These are phyloP conservation scores for Waltergamsia citrina DNA, from an alignment of 2,329 filamentous ascomycete genomes.

Conservation along the genomic window DNA sequence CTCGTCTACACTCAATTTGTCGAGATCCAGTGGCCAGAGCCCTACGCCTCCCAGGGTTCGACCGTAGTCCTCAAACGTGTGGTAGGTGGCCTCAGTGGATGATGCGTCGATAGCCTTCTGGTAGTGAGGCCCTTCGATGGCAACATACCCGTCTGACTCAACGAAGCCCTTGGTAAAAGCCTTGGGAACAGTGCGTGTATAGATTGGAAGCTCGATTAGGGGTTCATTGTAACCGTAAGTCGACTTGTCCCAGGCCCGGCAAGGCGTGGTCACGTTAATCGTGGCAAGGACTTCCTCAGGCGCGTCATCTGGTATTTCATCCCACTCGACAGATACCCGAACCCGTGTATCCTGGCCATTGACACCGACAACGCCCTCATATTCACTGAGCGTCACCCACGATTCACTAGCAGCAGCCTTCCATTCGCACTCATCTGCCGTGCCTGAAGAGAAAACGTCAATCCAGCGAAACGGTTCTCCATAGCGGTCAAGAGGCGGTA, in stretches of 20 bases:
- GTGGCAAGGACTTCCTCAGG: slow-evolving; percentile 12
- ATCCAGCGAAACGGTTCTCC: slow-evolving; percentile 47
- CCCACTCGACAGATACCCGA: slow-evolving; percentile 10
- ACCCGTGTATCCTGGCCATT: slow-evolving; percentile 14
- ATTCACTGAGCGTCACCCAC: slow-evolving; percentile 42
- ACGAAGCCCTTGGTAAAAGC: slow-evolving; percentile 50
- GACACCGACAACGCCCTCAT: slow-evolving; percentile 37
- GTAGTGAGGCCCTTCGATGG: slow-evolving; percentile 45
- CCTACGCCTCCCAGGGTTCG: slow-evolving; percentile 50
- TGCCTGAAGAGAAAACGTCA: slow-evolving; percentile 43
- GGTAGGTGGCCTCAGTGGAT: slow-evolving; percentile 31
- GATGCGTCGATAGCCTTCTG: slow-evolving; percentile 24
- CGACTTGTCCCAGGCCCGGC: slow-evolving; percentile 26
- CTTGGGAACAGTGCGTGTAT: slow-evolving; percentile 34
- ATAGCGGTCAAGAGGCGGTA: slow-evolving; percentile 49
- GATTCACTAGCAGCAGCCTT: slow-evolving; percentile 32
- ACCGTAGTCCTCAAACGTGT: slow-evolving; percentile 43
- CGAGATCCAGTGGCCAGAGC: slow-evolving; percentile 40
- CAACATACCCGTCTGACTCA: slow-evolving; percentile 48
- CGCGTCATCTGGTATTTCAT: slow-evolving; percentile 3
- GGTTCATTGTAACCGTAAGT: slow-evolving; percentile 27
- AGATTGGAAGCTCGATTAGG: slow-evolving; percentile 44
- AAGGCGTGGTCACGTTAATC: slow-evolving; percentile 41
- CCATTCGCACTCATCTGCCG: slow-evolving; percentile 24
- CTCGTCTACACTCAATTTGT: slow-evolving; percentile 35